These are phyloP conservation scores for Candida verbasci DNA, from an alignment of 805 yeast species.

Conservation along the genomic window DNA sequence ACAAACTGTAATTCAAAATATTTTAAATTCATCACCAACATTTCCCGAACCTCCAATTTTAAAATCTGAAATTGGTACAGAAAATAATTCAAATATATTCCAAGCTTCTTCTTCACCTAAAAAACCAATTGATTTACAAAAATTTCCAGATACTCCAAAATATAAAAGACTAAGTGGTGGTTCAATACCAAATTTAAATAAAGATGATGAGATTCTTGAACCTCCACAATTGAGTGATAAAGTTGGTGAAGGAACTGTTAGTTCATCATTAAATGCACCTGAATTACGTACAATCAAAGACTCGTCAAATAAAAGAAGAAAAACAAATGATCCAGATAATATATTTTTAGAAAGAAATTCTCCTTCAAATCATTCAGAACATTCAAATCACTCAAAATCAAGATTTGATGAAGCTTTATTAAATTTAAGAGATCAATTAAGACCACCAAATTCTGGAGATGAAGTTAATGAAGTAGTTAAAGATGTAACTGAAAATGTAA, in stretches of 20 bases:
- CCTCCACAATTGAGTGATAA: constrained; percentile 18
- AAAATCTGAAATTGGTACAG: constrained; percentile 28
- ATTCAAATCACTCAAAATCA: constrained; percentile 14
- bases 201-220: constrained; percentile 27
- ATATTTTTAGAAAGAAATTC: constrained; percentile 27
- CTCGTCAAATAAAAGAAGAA: constrained; percentile 3
- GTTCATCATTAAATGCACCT: constrained; percentile 13
- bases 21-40: constrained; percentile 39
- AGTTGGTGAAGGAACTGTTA: background rate
- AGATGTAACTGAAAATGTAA: background rate
- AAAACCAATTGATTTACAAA: constrained; percentile 18
- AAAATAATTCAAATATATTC: constrained; percentile 1
- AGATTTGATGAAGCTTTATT: constrained; percentile 26
- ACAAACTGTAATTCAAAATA: constrained; percentile 31
- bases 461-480: constrained; percentile 1
- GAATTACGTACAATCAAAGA: constrained; percentile 16
- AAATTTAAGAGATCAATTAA: constrained; percentile 3
- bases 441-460: constrained; percentile 1
- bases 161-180: constrained; percentile 22
- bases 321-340: constrained; percentile 17
- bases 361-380: constrained; percentile 2
- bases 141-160: constrained; percentile 47
- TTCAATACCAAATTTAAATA: constrained; percentile 15
- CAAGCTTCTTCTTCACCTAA: background rate
- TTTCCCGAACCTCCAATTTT: constrained; percentile 41